Base-by-base conservation (phyloP, 2,329 filamentous ascomycete species). In the Aspergillus clavatus region DNA sequence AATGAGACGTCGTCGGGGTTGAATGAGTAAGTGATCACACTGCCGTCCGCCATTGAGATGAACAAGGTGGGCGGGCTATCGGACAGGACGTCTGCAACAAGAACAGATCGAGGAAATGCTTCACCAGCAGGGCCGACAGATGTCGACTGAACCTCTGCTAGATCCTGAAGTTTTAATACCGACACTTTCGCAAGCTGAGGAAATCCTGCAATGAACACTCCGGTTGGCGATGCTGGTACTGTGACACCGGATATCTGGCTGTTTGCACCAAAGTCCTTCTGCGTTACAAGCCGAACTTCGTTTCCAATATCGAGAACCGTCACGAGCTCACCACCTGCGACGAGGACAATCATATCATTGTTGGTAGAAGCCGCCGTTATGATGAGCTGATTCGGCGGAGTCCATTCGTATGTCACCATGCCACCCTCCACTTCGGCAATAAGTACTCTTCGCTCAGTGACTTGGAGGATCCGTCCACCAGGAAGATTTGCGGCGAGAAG, bases 21-120 rank as follows among this genome's bases (percentile, higher is more conserved):
- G 27, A 95, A 77, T 24, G 82, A 80, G 61, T 90, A 97, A 0
- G 86, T 93, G 40, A 95, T 78, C 1, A 98, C 86, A 50, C 86
- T 88, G 3, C 93, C 93, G 66, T 97, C 91, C 38, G 94, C 89
- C 79, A 96, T 86, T 10, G 91, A 87, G 24, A 95, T 79, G 50
- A 98, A 86, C 0, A 98, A 75, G 0, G 87, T 95, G 0, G 89
- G 85, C 5, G 76, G 74, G 11, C 84, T 83, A 36, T 75, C 67
- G 10, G 68, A 63, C 24, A 96, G 78, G 3, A 97, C 77, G 50
- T 90, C 83, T 4, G 87, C 84, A 6, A 97, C 77, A 0, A 84
- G 80, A 22, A 97, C 77, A 41, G 89, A 89, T 51, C 91, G 80
- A 1, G 93, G 90, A 22, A 96, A 83, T 0, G 88, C 89, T 6